Evolutionary conservation across 345 rosid genomes (phyloP), one percentile per base, ranked within the genome.

Genomic region (Camelina hispida): DNA sequence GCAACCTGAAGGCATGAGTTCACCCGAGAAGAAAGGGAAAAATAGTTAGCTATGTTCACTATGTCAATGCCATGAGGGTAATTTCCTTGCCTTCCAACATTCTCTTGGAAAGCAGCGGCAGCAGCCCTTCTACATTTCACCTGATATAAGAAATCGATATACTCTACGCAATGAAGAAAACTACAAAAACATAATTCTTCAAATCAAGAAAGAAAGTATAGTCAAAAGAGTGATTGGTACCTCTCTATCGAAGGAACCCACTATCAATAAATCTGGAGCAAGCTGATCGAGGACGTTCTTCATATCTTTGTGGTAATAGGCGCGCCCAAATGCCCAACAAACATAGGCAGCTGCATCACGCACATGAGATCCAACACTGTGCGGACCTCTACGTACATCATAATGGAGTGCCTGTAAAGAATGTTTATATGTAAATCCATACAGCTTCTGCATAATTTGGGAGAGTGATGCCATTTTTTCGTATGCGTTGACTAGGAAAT

Each of bases 291-390:
- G 73, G 55, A 95, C 82, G 65, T 60, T 83, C 84, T 86, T 90
- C 99, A 94, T 88, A 79, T 91, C 97, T 15, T 81, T 59, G 68
- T 90, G 86, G 87, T 51, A 79, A 85, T 94, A 94, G 62, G 97
- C 93, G 60, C 98, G 97, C 15, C 97, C 98, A 87, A 94, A 94
- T 74, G 97, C 98, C 97, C 98, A 94, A 71, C 97, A 94, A 59
- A 94, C 98, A 79, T 94, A 94, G 54, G 98, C 97, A 67, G 98
- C 97, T 81, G 97, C 97, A 85, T 94, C 98, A 74, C 97, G 96
- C 44, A 94, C 97, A 84, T 90, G 98, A 81, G 98, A 91, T 71
- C 98, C 98, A 74, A 94, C 88, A 75, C 98, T 94, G 81, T 91
- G 98, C 11, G 97, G 97, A 69, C 98, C 98, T 85, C 98, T 85